Evolutionary conservation across 192 early-diverging fungal species (phyloP), one percentile per base, ranked within the genome.

Genomic region (Obelidium mucronatum): DNA sequence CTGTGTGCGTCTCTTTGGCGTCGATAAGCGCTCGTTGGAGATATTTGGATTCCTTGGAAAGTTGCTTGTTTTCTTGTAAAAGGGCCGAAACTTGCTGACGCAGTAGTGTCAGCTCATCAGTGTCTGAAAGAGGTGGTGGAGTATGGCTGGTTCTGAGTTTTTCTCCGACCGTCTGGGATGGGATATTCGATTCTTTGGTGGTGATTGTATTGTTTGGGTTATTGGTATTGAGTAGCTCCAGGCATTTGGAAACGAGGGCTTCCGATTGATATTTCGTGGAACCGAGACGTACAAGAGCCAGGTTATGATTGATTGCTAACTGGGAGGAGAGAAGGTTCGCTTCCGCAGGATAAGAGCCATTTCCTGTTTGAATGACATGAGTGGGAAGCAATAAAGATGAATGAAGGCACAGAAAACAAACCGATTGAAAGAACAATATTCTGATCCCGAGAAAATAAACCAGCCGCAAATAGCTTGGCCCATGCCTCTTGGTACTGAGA

Each of bases 341-440:
- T n/a, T 59, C 58, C 6, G 58, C 58, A 59, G 58, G 58, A 33
- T 13, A 59, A 8, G 24, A 24, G 4, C 58, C 58, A 59, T n/a
- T 59, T 4, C 26, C 58, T 59, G n/a, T 59, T 59, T 13, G 11
- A 24, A 24, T 33, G 4, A 13, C 4, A n/a, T n/a, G n/a, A n/a
- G n/a, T n/a, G n/a, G n/a, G n/a, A n/a, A n/a, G n/a, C n/a, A n/a
- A n/a, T n/a, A n/a, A n/a, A n/a, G n/a, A n/a, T n/a, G n/a, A 52
- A 59, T 13, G 31, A 4, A 24, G 31, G 4, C 24, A 33, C 4
- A 59, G 24, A n/a, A 24, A 4, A 59, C 58, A 13, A 5, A 59
- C 58, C 24, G 11, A 59, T 59, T 59, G 58, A 24, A 24, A 59
- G 8, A 33, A 59, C 58, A n/a, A 59, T 59, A 33, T 59, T 59